A percentile compares a stretch with the other conserved stretches of the same genome.
phyloP scores from a whole-genome alignment of 2,329 filamentous ascomycete genomes.

The Fusarium floridanum region DNA sequence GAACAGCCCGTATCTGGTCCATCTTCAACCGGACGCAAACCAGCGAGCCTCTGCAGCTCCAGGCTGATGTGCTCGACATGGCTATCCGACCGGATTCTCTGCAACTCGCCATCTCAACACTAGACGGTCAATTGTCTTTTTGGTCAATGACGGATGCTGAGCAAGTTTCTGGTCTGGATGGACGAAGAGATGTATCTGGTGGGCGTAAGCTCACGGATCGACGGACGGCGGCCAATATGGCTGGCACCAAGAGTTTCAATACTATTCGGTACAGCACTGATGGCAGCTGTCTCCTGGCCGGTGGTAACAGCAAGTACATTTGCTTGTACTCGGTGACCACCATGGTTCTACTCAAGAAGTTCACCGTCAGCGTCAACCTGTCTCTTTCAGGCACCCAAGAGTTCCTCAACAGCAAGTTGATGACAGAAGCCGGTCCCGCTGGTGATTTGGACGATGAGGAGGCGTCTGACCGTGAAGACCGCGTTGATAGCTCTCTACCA shows the following conservation, averaged over 20 bases:
- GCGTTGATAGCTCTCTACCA: constrained; percentile 82
- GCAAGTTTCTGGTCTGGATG: constrained; percentile 88
- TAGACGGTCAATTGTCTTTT: constrained; percentile 95
- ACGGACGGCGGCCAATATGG: constrained; percentile 88
- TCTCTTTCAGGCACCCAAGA: constrained; percentile 96
- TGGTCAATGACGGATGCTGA: constrained; percentile 92
- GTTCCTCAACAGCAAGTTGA: constrained; percentile 90
- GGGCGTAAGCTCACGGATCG: constrained; percentile 91
- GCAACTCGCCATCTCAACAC: constrained; percentile 90
- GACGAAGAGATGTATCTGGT: constrained; percentile 90
- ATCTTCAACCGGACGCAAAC: constrained; percentile 95
- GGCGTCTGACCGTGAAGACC: constrained; percentile 88
- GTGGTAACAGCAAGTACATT: constrained; percentile 98
- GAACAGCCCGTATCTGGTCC: constrained; percentile 94
- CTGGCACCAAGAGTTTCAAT: constrained; percentile 90
- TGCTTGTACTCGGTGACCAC: constrained; percentile 96
- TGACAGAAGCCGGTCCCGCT: constrained; percentile 90
- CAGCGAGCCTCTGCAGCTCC: constrained; percentile 91
- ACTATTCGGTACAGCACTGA: constrained; percentile 93
- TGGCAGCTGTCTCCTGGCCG: constrained; percentile 89
- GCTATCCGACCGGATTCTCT: constrained; percentile 90
- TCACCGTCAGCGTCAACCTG: constrained; percentile 95
- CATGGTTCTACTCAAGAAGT: constrained; percentile 93
- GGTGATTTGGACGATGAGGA: constrained; percentile 91
- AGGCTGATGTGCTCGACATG: constrained; percentile 89